Evolutionary conservation across 116 monocot species (phyloP).

Genomic region (Dioscorea cayenensis): DNA sequence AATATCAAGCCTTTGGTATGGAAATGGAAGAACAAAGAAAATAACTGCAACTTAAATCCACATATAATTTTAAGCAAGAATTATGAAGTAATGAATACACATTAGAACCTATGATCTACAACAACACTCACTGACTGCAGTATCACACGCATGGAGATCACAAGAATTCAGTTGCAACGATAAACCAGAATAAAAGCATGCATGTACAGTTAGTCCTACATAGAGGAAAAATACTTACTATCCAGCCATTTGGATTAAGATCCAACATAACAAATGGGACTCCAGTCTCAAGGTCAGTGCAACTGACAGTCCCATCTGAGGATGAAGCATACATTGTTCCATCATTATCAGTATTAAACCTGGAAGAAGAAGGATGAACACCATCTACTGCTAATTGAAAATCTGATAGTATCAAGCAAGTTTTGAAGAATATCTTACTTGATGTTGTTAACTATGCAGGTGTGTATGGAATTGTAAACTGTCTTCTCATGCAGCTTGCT

Average conservation of each 20-base stretch:
- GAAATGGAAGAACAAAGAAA: no score
- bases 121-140: no score
- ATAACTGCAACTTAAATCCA: no score
- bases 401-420: background rate
- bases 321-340: slow-evolving; percentile 64
- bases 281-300: slow-evolving; percentile 83
- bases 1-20: no score
- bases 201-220: background rate
- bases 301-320: slow-evolving; percentile 80
- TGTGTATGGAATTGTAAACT: slow-evolving; percentile 66
- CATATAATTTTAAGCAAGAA: no score
- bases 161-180: background rate
- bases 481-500: slow-evolving; percentile 75
- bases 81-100: no score
- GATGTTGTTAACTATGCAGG: slow-evolving; percentile 88
- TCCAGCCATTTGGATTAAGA: slow-evolving; percentile 89
- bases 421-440: slow-evolving; percentile 38
- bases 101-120: no score
- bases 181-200: background rate
- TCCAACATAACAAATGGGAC: slow-evolving; percentile 47
- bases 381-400: no score
- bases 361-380: slow-evolving; percentile 17
- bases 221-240: slow-evolving; percentile 41
- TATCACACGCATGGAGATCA: background rate
- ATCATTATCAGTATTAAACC: slow-evolving; percentile 61